Base-by-base conservation (phyloP, 768 basidiomycete genomes). In the Candolleomyces eurysporus region DNA sequence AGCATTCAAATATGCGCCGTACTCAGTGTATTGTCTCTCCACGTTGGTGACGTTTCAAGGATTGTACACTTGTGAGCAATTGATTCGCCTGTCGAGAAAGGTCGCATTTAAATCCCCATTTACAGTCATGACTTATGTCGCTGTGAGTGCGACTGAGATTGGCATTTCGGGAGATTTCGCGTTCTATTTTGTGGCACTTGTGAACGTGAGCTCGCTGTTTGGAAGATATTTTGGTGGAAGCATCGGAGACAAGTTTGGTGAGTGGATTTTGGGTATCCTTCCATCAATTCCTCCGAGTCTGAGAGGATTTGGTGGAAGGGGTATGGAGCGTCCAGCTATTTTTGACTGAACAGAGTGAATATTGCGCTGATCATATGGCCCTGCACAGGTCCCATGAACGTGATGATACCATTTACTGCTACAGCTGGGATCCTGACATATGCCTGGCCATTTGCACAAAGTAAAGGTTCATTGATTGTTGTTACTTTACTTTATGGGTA, bases 101-200 rank as follows among this genome's bases (percentile, higher is more conserved):
- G 49, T 9, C 42, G n/a, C n/a, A n/a, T n/a, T n/a, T n/a, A 61
- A 21, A 61, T 73, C 75, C 1, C 73, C 45, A 1, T 19, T 17
- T 21, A 74, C n/a, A 88, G 87, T 85, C n/a, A 69, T 91, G 54
- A 90, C 84, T 0, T 92, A 89, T 65, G 81, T 90, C 59, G 81
- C 84, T 53, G 75, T 84, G 53, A 86, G 83, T 68, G 86, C 87
- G 3, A 70, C 75, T 0, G 67, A 72, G 11, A 72, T 79, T 7
- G 86, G 87, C 2, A 71, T 90, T 46, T 70, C 79, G 2, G 63
- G 68, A 0, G 71, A 81, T 42, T 82, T 90, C 55, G 73, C 84
- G 0, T 85, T 87, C 69, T 91, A 91, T 65, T 75, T 89, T 13
- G 72, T 90, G 11, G 77, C 90, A 0, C 82, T 92, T 56, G 84